These are phyloP conservation scores for Hypoxylon fragiforme DNA, from an alignment of 495 filamentous ascomycete species.

Conservation along the genomic window DNA sequence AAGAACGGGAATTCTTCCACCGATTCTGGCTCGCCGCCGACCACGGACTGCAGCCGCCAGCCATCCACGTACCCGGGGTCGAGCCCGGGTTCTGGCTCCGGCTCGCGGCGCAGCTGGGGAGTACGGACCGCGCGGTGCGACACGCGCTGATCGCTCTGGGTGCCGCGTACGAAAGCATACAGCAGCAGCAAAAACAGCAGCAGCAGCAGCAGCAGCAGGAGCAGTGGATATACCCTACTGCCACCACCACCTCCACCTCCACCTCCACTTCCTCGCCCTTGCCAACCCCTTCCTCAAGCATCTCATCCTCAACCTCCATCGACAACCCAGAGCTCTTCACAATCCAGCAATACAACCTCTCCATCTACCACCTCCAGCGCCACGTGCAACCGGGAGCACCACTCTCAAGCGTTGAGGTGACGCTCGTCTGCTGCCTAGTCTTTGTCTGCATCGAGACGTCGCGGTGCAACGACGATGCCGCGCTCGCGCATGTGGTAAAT, in stretches of 20 bases:
- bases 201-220: background rate
- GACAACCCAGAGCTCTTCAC: constrained; percentile 42
- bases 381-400: constrained; percentile 33
- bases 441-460: constrained; percentile 47
- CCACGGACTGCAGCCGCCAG: constrained; percentile 21
- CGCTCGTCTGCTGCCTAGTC: constrained; percentile 44
- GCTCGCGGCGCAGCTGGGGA: constrained; percentile 36
- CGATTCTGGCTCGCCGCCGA: constrained; percentile 34
- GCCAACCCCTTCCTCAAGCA: background rate
- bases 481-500: constrained; percentile 43
- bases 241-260: too few species aligned
- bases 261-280: too few species aligned
- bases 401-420: constrained; percentile 37
- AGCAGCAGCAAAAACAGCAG: constrained; percentile 9
- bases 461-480: constrained; percentile 37
- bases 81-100: constrained; percentile 43
- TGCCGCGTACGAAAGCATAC: constrained; percentile 36
- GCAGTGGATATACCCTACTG: too few species aligned
- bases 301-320: background rate
- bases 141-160: constrained; percentile 47
- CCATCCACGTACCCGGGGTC: constrained; percentile 21
- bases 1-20: constrained; percentile 41
- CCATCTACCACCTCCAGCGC: constrained; percentile 38
- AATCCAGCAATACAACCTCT: constrained; percentile 48
- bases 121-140: constrained; percentile 44